Evolutionary conservation across 2,329 filamentous ascomycete species (phyloP), one percentile per base, ranked within the genome.

Genomic region (Westerdykella ornata): DNA sequence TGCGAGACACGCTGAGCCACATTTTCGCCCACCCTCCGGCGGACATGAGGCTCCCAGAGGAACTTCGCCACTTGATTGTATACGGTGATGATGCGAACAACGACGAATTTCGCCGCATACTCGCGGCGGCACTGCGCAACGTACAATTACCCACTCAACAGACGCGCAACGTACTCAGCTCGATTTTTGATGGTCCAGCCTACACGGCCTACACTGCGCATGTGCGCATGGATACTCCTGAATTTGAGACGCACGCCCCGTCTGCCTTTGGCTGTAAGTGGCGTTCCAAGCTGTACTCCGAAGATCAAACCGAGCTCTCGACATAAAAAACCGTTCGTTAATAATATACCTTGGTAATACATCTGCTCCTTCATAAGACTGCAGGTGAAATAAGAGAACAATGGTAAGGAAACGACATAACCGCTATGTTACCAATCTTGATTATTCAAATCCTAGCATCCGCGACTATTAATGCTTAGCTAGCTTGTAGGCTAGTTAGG

Each of bases 201-300:
- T 32, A 20, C 33, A 42, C 31, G 22, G 43, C 46, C 16, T 6
- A 35, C 15, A 17, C 13, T 17, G 34, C 17, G 18, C 5, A 35
- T 7, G 34, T 15, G 17, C 14, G 22, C 7, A 43, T 46, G 44
- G 39, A 42, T 26, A 40, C 31, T 3, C 14, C 29, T 11, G 29
- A 43, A 7, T 46, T 43, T n/a, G 30, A 38, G 41, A 38, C 2
- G 30, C 20, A 12, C 13, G 17, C 16, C 14, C 8, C 22, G 15
- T 12, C 30, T 5, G 30, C 30, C 13, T 32, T 32, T 32, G 30
- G 30, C 12, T 11, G 39, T 47, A 13, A 63, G 43, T 3, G 47
- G 48, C 20, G 49, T 51, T 30, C 62, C 52, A 17, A 56, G 60
- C 17, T 56, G 39, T 8, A 54, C 6, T 3, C 54, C 46, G 7